Evolutionary conservation across 83 land plant species (phyloP).

Genomic region (Isoetes engelmannii): DNA sequence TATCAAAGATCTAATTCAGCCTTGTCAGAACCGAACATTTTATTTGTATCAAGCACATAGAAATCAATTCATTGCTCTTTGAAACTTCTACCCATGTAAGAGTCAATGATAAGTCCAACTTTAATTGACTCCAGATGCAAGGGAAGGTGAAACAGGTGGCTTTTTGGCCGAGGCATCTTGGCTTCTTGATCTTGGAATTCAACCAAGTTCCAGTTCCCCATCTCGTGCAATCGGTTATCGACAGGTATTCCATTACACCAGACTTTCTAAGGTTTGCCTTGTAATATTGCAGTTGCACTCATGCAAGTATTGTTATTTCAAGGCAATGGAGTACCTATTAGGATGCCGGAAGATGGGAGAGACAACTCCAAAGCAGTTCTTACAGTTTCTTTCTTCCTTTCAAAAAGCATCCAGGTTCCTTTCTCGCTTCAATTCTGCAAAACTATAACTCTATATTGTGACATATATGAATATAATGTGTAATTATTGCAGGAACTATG

Average conservation of each 20-base stretch:
- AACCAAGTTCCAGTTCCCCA: conserved; percentile 63
- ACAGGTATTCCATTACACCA: conserved; percentile 38
- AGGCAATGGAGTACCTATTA: conserved; percentile 81
- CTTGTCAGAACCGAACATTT: too few species aligned
- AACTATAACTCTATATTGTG: neutral
- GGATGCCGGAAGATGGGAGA: conserved; percentile 56
- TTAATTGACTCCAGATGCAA: neutral
- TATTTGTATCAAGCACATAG: neutral
- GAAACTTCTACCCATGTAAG: neutral
- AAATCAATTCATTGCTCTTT: neutral
- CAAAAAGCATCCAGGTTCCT: conserved; percentile 82
- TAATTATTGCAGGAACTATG: conserved; percentile 57
- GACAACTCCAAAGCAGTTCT: conserved; percentile 42
- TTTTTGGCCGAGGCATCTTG: conserved; percentile 75
- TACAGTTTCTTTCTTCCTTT: conserved; percentile 54
- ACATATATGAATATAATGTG: neutral
- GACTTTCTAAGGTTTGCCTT: neutral
- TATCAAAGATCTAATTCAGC: too few species aligned
- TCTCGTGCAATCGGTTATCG: conserved; percentile 94
- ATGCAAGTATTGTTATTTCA: neutral
- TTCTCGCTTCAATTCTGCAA: neutral
- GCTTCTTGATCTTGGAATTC: conserved; percentile 77
- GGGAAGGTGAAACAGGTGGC: conserved; percentile 46
- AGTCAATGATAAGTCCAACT: neutral
- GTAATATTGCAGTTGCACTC: neutral